Base-by-base conservation (phyloP, 345 rosid genomes). In the Ricinus communis region DNA sequence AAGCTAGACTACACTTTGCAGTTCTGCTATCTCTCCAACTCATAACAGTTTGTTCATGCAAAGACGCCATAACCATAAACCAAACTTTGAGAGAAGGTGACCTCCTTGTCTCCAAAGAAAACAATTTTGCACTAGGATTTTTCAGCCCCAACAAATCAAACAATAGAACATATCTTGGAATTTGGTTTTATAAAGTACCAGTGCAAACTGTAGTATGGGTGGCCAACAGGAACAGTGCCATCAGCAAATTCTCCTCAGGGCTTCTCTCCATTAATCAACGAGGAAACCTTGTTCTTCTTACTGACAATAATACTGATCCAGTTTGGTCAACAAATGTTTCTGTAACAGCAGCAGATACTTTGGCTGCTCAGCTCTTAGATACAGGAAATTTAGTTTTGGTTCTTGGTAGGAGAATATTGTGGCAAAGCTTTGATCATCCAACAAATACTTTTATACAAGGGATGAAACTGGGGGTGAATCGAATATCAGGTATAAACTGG, bases 151-250 rank as follows among this genome's bases (percentile, higher is more conserved):
- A 61, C 8, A 63, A 28, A 28, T 70, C 76, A n/a, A 67, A 11
- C 55, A 7, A 24, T 27, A 66, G 65, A n/a, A n/a, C n/a, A 33
- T 79, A 76, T 54, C 61, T 82, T 1, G 83, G 83, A 18, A 54
- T 76, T 13, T 79, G 79, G 82, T 74, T 55, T 64, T 18, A 49
- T 8, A 62, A 71, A 6, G 0, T 81, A 38, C 19, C 77, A 0
- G 45, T 53, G 31, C 75, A 19, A 22, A 71, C 72, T 12, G 55
- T 67, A 15, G 79, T 77, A 2, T 81, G 79, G 79, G 79, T 81
- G 0, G 84, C 81, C 10, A 81, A 74, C 36, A 62, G 77, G 1
- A 66, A 71, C 62, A 24, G 15, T 38, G 72, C 79, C 31, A 21
- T 77, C 38, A 58, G 0, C 12, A 72, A 41, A 9, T 38, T 38